Evolutionary conservation across 164 flowering plant species (phyloP), one percentile per base, ranked within the genome.

Genomic region (Cinnamomum chago): DNA sequence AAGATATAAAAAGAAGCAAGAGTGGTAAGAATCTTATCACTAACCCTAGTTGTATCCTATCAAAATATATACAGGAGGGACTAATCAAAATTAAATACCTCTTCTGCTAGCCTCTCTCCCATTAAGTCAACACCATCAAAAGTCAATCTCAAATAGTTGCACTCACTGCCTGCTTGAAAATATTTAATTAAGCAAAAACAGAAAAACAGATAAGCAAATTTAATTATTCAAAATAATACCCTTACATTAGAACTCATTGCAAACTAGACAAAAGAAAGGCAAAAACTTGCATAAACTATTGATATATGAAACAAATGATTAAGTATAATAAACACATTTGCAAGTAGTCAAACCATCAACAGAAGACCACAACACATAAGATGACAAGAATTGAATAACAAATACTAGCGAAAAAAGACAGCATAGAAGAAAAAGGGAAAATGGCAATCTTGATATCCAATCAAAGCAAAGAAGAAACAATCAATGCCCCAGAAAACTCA

Each of bases 71-170:
- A 40, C 47, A 40, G 10, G 10, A 55, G n/a, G 60, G n/a, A 17
- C 2, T 3, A 55, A 55, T 55, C 76, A 69, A 72, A 71, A 65
- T 65, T 66, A 72, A 79, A 73, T 89, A 94, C 97, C 97, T 94
- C 98, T 60, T 87, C 86, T 30, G 97, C 97, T 70, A 94, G 77
- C 79, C 98, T 89, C 78, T 92, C 93, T 28, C 98, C 98, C 95
- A 91, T 92, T 76, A 76, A 52, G 75, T 94, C 97, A 79, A 94
- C 98, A 51, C 98, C 98, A 84, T 94, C 95, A 81, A 92, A 90
- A 73, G 98, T 94, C 81, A 90, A 83, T 75, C 55, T 90, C 47
- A 89, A 84, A 50, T 76, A 80, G 78, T 94, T 94, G 84, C 90
- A 83, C 79, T 92, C 87, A 81, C 97, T 94, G 58, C 98, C 97